phyloP scores from a whole-genome alignment of 2,329 filamentous ascomycete genomes.

The Ophiosphaerella narmari region DNA sequence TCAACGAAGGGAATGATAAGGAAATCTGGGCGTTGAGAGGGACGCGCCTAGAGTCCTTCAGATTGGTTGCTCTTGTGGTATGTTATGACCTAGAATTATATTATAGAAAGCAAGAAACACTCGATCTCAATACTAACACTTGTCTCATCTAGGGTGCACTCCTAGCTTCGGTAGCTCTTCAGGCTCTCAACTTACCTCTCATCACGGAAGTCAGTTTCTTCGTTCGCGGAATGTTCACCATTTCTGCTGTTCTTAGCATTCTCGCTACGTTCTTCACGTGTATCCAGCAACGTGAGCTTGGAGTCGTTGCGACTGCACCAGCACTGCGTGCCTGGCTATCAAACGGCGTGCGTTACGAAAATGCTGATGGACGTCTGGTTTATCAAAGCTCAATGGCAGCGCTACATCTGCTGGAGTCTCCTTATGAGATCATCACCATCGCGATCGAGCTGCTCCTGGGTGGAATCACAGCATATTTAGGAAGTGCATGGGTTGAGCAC shows the following conservation, averaged over 20 bases:
- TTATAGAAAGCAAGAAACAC: too few relatives aligned
- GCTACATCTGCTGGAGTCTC: conserved; percentile 18
- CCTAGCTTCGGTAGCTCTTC: conserved; percentile 16
- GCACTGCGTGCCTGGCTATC: conserved; percentile 21
- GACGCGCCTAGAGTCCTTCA: conserved; percentile 18
- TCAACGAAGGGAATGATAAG: conserved; percentile 20
- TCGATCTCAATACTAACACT: too few relatives aligned
- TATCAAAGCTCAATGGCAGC: conserved; percentile 19
- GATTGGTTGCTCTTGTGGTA: conserved; percentile 24
- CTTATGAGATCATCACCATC: conserved; percentile 23
- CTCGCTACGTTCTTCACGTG: conserved; percentile 23
- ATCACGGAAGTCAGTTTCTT: conserved; percentile 14
- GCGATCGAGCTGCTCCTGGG: conserved; percentile 16
- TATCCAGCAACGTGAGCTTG: conserved; percentile 23
- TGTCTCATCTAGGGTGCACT: conserved; percentile 18
- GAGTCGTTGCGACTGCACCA: conserved; percentile 6
- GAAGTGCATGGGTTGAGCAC: conserved; percentile 9
- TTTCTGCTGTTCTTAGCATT: conserved; percentile 15
- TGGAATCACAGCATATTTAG: conserved; percentile 22
- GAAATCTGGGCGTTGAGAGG: conserved; percentile 12
- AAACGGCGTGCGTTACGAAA: conserved; percentile 14
- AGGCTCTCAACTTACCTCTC: conserved; percentile 17
- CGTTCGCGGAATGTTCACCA: conserved; percentile 11
- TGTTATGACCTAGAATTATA: not conserved
- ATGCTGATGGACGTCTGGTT: not conserved